phyloP scores from a whole-genome alignment of 352 stramenopile species.

The Phytophthora hibernalis region DNA sequence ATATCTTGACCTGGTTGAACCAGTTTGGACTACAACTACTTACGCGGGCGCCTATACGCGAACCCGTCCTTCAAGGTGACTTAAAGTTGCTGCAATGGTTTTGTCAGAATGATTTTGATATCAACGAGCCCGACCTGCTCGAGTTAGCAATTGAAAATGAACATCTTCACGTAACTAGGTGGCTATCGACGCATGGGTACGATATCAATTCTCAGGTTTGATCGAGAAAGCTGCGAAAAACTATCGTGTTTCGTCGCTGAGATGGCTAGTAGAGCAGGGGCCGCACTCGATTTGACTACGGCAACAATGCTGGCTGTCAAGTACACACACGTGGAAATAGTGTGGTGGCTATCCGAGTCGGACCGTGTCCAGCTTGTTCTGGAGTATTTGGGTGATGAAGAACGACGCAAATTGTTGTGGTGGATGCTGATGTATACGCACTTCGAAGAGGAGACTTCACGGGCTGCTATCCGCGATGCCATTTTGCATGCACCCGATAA shows the following conservation, averaged over 20 bases:
- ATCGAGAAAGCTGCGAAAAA: neutral
- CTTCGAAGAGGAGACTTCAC: neutral
- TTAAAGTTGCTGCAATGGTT: slow-evolving; percentile 7
- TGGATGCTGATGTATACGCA: neutral
- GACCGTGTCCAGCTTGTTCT: neutral
- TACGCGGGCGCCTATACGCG: neutral
- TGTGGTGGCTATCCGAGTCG: neutral
- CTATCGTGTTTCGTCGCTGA: neutral
- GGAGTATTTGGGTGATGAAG: neutral
- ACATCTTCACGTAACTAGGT: neutral
- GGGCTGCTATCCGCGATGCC: neutral
- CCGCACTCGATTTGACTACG: neutral
- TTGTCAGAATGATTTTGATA: neutral
- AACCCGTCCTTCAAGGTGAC: neutral
- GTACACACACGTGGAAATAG: neutral
- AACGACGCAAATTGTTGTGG: neutral
- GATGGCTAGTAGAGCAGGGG: neutral
- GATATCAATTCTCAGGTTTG: neutral
- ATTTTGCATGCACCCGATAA: neutral
- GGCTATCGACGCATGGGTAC: neutral
- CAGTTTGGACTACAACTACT: slow-evolving; percentile 1
- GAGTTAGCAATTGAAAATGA: neutral
- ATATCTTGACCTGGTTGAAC: slow-evolving; percentile 2
- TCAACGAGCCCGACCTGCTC: neutral
- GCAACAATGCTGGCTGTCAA: neutral